Conservation (phyloP, 1,139 yeast species). For the Pichia sp. region DNA sequence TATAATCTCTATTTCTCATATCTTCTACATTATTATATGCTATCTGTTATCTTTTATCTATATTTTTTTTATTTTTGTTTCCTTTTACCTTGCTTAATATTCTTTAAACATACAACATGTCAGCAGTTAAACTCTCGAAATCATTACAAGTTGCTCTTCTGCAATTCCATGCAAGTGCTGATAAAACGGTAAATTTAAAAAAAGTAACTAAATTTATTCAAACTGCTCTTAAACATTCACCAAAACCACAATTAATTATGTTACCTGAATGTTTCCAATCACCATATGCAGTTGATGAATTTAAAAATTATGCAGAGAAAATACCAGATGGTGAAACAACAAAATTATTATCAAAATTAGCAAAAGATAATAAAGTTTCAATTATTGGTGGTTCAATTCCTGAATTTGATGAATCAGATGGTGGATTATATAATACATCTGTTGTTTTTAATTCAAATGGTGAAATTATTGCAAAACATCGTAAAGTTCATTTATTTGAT, state of each 20-base stretch:
- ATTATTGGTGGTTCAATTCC: constrained; percentile 92
- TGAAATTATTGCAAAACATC: constrained; percentile 71
- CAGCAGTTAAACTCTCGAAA: constrained; percentile 21
- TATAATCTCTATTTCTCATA: no score
- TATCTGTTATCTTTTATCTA: no score
- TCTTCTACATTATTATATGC: no score
- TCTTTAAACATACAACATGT: constrained; percentile 11
- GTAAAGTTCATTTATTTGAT: constrained; percentile 86
- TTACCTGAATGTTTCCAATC: constrained; percentile 93
- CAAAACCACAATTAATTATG: constrained; percentile 51
- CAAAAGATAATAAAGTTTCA: constrained; percentile 52
- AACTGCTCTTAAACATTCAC: constrained; percentile 45
- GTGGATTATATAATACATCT: constrained; percentile 73
- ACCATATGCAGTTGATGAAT: constrained; percentile 85
- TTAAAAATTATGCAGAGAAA: constrained; percentile 75
- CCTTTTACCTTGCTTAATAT: no score
- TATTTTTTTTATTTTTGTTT: no score
- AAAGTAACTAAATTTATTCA: constrained; percentile 46
- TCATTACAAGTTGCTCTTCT: constrained; percentile 58
- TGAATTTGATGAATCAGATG: constrained; percentile 47
- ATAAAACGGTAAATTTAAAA: constrained; percentile 51
- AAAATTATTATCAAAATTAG: constrained; percentile 52
- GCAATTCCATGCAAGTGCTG: constrained; percentile 70
- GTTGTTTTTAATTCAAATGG: constrained; percentile 69
- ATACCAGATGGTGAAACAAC: constrained; percentile 71